phyloP scores from a whole-genome alignment of 495 filamentous ascomycete species.

The Aspergillus steynii region DNA sequence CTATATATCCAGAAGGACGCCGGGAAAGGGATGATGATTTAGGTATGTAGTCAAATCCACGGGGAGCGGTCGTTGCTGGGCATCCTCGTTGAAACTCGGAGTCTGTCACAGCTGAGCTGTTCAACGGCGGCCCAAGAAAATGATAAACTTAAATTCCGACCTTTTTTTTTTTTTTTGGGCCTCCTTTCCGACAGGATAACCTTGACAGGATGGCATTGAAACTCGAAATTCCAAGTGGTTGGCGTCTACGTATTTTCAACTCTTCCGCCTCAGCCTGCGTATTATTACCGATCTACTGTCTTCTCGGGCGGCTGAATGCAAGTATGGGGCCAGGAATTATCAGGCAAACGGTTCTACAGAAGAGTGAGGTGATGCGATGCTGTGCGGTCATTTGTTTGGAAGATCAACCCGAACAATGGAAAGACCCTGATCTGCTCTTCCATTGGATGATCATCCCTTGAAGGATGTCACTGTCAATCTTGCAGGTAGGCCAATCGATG shows the following conservation, averaged over 20 bases:
- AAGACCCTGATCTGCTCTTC: slow-evolving; percentile 8
- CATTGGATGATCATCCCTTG: slow-evolving; percentile 24
- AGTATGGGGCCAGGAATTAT: background rate
- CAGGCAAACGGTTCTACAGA: background rate
- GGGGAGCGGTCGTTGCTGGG: slow-evolving; percentile 20
- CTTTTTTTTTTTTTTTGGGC: background rate
- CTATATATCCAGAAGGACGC: slow-evolving; percentile 22
- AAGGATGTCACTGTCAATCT: slow-evolving; percentile 20
- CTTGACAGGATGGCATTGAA: background rate
- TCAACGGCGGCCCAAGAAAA: slow-evolving; percentile 20
- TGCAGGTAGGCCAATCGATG: slow-evolving; percentile 10
- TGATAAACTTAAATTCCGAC: background rate
- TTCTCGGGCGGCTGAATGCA: background rate
- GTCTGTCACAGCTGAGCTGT: slow-evolving; percentile 13
- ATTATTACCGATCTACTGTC: background rate
- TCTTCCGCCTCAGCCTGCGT: slow-evolving; percentile 2
- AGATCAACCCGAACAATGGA: background rate
- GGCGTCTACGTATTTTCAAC: background rate
- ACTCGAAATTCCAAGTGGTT: background rate
- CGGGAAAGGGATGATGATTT: slow-evolving; percentile 23
- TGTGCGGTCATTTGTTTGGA: background rate
- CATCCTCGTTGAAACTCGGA: slow-evolving; percentile 11
- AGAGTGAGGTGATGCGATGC: background rate
- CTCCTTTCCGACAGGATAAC: background rate
- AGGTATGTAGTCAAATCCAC: slow-evolving; percentile 21